Conservation (phyloP, 176 grass and related monocot genomes). For the Cocos nucifera region DNA sequence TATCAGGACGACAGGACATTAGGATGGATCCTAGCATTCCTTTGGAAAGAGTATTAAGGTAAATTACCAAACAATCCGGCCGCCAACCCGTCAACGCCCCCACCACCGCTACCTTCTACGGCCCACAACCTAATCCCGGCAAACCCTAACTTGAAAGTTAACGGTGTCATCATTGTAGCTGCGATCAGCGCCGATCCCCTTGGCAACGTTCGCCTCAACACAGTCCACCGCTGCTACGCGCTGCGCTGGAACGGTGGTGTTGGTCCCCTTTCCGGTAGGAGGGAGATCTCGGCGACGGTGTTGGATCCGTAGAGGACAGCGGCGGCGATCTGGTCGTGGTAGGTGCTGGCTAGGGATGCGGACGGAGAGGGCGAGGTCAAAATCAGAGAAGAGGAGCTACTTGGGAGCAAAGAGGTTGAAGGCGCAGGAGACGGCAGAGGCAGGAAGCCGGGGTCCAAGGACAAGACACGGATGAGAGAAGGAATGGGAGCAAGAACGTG, state of each 20-base stretch:
- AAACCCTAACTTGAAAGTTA: conserved; percentile 55
- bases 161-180: conserved; percentile 22
- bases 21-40: too few relatives aligned
- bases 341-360: conserved; percentile 48
- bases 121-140: conserved; percentile 48
- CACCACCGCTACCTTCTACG: background rate
- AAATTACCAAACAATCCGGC: too few relatives aligned
- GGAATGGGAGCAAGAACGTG: too few relatives aligned
- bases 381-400: conserved; percentile 40
- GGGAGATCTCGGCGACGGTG: conserved; percentile 35
- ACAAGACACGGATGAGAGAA: too few relatives aligned
- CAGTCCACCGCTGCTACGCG: conserved; percentile 40
- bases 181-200: conserved; percentile 23
- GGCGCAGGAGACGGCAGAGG: conserved; percentile 48
- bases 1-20: too few relatives aligned
- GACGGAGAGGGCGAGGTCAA: conserved; percentile 45
- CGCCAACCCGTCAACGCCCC: too few relatives aligned
- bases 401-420: conserved; percentile 39
- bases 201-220: conserved; percentile 34
- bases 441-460: background rate
- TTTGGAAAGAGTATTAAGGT: too few relatives aligned
- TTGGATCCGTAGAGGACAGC: conserved; percentile 26
- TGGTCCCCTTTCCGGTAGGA: conserved; percentile 39
- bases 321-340: conserved; percentile 25
- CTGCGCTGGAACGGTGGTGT: conserved; percentile 32